These are phyloP conservation scores for Monosporascus sp. DNA, from an alignment of 2,329 filamentous ascomycete species.

Conservation along the genomic window DNA sequence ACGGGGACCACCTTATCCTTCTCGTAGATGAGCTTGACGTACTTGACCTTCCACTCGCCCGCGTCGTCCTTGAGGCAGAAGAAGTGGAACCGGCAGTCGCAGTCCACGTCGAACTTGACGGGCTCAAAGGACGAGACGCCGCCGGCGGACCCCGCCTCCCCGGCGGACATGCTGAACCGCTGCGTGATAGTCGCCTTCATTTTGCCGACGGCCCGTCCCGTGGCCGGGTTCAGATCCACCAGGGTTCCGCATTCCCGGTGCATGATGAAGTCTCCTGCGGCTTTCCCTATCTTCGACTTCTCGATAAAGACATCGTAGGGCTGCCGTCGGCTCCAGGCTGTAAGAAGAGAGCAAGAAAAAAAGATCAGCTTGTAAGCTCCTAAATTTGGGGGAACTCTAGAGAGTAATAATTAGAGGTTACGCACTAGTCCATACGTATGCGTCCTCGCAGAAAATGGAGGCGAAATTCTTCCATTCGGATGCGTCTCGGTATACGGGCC, in stretches of 20 bases:
- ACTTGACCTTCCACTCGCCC: conserved; percentile 35
- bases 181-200: conserved; percentile 53
- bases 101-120: conserved; percentile 43
- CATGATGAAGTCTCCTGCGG: conserved; percentile 50
- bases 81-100: conserved; percentile 46
- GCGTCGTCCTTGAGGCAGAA: conserved; percentile 33
- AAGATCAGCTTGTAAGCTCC: background rate
- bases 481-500: conserved; percentile 48
- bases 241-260: conserved; percentile 48
- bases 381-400: background rate
- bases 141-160: conserved; percentile 9
- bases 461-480: conserved; percentile 51
- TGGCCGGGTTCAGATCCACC: conserved; percentile 36
- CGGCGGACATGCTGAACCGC: conserved; percentile 31
- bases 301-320: conserved; percentile 42
- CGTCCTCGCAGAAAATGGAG: conserved; percentile 40
- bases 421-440: conserved; percentile 46
- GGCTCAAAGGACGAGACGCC: conserved; percentile 19
- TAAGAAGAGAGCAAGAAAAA: background rate
- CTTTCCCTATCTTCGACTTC: conserved; percentile 45
- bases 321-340: conserved; percentile 42
- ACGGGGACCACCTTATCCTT: conserved; percentile 45
- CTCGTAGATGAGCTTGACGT: conserved; percentile 45
- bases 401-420: background rate
- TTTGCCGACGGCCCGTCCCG: conserved; percentile 42